Base-by-base conservation (phyloP, 2,329 filamentous ascomycete species). In the Fusarium paranaense region DNA sequence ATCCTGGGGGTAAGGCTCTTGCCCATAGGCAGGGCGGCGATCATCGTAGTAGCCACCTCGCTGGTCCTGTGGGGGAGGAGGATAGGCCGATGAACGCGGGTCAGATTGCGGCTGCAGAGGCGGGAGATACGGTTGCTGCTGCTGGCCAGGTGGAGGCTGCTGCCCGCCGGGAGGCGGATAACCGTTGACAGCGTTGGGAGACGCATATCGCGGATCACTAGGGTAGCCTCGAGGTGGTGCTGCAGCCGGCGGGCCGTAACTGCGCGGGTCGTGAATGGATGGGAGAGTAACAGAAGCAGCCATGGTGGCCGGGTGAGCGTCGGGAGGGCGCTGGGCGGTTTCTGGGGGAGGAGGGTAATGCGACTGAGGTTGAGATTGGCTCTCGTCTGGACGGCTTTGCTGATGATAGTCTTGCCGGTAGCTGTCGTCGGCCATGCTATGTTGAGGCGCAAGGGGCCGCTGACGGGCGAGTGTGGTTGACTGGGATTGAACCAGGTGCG, bases 221-320 rank as follows among this genome's bases (percentile, higher is more conserved):
- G 77, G 67, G 61, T 82, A 83, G 40, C 80, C 81, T 58, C 79
- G 81, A 42, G 78, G 80, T 68, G 81, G 80, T 20, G 80, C 75
- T 56, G 72, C 72, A 56, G 79, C 75, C 52, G 79, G 82, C 50
- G 80, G 75, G 11, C 80, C 78, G 64, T 85, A 85, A 20, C 76
- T 72, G 66, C 84, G 81, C 56, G 84, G 80, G 75, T 88, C 87
- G 63, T 88, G 83, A 62, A 89, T 88, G 20, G 87, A 85, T 2
- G 87, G 87, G 37, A 88, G 80, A 69, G 84, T 87, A 67, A 87
- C 83, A 66, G 83, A 81, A 59, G 83, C 79, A 62, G 85, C 84
- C 84, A 87, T 87, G 73, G 74, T 82, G 73, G 73, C 63, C 75
- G 78, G 73, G 62, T 79, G 73, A 40, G 74, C 75, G 66, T 81